These are phyloP conservation scores for Pezicula radicicola DNA, from an alignment of 2,329 filamentous ascomycete species.

Conservation along the genomic window DNA sequence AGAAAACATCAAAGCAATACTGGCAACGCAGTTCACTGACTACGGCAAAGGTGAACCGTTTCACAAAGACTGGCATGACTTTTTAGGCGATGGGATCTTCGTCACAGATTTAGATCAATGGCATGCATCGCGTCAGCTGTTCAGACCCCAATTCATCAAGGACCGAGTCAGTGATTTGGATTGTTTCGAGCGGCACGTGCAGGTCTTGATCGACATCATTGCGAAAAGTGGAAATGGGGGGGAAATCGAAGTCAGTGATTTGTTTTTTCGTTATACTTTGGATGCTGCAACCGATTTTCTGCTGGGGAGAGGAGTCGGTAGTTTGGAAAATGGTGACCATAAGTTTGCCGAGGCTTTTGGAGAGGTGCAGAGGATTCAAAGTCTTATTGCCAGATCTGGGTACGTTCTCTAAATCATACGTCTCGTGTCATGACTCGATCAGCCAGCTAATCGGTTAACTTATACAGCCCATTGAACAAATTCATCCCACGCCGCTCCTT, in stretches of 20 bases:
- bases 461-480: conserved; percentile 51
- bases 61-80: conserved; percentile 71
- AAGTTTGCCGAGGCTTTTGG: conserved; percentile 80
- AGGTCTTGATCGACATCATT: conserved; percentile 69
- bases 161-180: conserved; percentile 80
- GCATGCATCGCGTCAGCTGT: conserved; percentile 77
- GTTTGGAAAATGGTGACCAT: conserved; percentile 49
- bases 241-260: conserved; percentile 66
- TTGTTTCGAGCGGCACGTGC: conserved; percentile 76
- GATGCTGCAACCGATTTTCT: conserved; percentile 87
- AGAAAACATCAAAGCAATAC: conserved; percentile 86
- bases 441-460: conserved; percentile 1
- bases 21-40: conserved; percentile 83
- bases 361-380: conserved; percentile 74
- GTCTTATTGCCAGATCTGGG: conserved; percentile 61
- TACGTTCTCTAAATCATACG: conserved; percentile 32
- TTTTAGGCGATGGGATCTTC: conserved; percentile 74
- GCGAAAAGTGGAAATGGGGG: conserved; percentile 55
- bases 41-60: conserved; percentile 80
- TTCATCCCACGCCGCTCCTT: conserved; percentile 65
- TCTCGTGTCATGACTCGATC: neutral
- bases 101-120: conserved; percentile 76
- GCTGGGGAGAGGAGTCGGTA: conserved; percentile 71
- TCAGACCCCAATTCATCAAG: conserved; percentile 83
- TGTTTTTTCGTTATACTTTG: conserved; percentile 83